Conservation (phyloP, 495 filamentous ascomycete genomes). For the Elasticomyces elasticus region DNA sequence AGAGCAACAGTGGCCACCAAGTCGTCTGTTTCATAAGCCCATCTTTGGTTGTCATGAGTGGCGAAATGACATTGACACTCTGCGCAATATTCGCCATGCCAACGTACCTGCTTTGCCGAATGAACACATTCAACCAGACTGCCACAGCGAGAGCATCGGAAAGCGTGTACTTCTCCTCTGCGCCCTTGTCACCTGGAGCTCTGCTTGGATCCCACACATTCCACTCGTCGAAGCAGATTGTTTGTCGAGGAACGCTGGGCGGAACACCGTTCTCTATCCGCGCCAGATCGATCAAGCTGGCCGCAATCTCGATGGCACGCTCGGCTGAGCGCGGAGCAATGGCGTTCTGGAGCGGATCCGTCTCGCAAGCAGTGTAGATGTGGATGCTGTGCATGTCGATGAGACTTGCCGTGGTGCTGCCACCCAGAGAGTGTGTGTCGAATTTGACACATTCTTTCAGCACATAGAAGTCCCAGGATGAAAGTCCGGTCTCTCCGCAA, state of each 20-base stretch:
- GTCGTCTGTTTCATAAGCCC: conserved; percentile 63
- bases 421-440: conserved; percentile 29
- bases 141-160: conserved; percentile 66
- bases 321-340: conserved; percentile 61
- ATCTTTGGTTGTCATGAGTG: conserved; percentile 56
- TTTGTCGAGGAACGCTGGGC: conserved; percentile 45
- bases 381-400: conserved; percentile 66
- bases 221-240: conserved; percentile 80
- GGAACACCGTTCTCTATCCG: conserved; percentile 57
- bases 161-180: conserved; percentile 62
- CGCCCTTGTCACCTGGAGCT: conserved; percentile 55
- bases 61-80: conserved; percentile 67
- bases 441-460: conserved; percentile 56
- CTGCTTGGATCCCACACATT: conserved; percentile 73
- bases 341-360: conserved; percentile 49
- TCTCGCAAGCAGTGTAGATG: conserved; percentile 54
- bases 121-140: conserved; percentile 67
- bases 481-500: conserved; percentile 59
- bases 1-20: conserved; percentile 67
- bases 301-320: conserved; percentile 61
- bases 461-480: conserved; percentile 62
- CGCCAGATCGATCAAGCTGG: conserved; percentile 60
- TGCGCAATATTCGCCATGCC: conserved; percentile 80
- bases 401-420: conserved; percentile 25
- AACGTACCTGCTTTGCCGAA: conserved; percentile 60